Conservation (phyloP, 2,329 filamentous ascomycete genomes). For the Talaromyces rugulosus region DNA sequence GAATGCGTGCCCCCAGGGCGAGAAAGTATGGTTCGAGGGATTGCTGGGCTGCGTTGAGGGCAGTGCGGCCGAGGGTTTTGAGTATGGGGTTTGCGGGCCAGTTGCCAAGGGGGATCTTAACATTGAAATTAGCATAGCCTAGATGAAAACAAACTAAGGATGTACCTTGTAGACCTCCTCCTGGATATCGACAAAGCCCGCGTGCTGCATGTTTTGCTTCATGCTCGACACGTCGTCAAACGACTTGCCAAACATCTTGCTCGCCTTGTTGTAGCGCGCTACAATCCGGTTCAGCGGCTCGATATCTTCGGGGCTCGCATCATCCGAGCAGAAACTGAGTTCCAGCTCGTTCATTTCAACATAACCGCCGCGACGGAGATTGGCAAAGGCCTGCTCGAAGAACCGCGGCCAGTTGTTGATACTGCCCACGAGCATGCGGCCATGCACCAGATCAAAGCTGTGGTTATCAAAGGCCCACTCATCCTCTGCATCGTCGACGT, state of each 20-base stretch:
- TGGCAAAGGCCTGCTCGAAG: conserved; percentile 18
- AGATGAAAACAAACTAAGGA: not conserved
- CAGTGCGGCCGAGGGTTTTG: conserved; percentile 38
- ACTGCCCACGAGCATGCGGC: conserved; percentile 22
- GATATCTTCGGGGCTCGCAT: conserved; percentile 15
- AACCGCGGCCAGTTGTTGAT: conserved; percentile 20
- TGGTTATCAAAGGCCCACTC: conserved; percentile 22
- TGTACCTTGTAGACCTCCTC: conserved; percentile 23
- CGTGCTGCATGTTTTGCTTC: conserved; percentile 23
- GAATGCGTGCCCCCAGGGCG: conserved; percentile 20
- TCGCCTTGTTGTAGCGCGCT: conserved; percentile 22
- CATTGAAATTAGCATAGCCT: not conserved
- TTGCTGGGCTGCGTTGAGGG: conserved; percentile 17
- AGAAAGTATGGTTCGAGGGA: conserved; percentile 22
- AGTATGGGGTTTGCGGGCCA: conserved; percentile 26
- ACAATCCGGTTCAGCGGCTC: conserved; percentile 18
- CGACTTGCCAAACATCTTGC: conserved; percentile 3
- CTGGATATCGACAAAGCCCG: conserved; percentile 29
- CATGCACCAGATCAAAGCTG: conserved; percentile 28
- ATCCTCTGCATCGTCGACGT: conserved; percentile 28
- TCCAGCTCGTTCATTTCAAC: conserved; percentile 26
- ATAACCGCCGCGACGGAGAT: conserved; percentile 27
- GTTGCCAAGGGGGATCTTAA: conserved; percentile 22
- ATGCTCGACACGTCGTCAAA: conserved; percentile 15
- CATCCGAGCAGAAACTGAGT: conserved; percentile 19